These are phyloP conservation scores for Aureobasidium zeae DNA, from an alignment of 2,329 filamentous ascomycete species.

Conservation along the genomic window DNA sequence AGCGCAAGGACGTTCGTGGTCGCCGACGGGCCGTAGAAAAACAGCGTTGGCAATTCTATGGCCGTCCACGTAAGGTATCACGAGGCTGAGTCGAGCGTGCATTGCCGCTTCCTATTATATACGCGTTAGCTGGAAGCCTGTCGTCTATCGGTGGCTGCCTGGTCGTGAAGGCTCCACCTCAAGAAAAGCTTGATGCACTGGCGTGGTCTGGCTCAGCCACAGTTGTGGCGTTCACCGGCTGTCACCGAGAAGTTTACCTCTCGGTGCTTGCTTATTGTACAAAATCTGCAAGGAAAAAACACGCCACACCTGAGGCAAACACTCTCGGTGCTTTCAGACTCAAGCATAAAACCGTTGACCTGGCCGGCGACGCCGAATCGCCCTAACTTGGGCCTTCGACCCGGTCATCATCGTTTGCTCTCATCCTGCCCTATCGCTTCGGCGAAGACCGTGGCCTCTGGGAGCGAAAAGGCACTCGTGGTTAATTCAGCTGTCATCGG, in stretches of 20 bases:
- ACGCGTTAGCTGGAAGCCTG: slow-evolving; percentile 9
- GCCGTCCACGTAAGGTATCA: slow-evolving; percentile 13
- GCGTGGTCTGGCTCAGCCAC: slow-evolving; percentile 3
- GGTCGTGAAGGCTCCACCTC: not conserved
- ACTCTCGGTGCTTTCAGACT: too few species aligned
- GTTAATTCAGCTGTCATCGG: too few species aligned
- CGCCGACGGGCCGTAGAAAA: not conserved
- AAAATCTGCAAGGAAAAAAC: not conserved
- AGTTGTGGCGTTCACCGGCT: slow-evolving; percentile 4
- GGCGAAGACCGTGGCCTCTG: too few species aligned
- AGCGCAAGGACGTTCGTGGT: slow-evolving; percentile 1
- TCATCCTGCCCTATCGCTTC: too few species aligned
- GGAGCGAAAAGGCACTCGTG: too few species aligned
- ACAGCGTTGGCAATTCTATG: slow-evolving; percentile 2
- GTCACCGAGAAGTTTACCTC: not conserved
- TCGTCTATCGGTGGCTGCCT: slow-evolving; percentile 10
- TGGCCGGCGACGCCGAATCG: too few species aligned
- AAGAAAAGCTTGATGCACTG: slow-evolving; percentile 11
- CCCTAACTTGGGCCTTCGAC: too few species aligned
- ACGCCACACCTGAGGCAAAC: slow-evolving; percentile 12
- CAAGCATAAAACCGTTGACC: too few species aligned
- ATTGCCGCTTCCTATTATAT: slow-evolving; percentile 13
- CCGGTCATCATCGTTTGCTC: too few species aligned
- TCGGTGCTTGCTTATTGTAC: not conserved
- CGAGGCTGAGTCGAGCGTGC: slow-evolving; percentile 15